Conservation (phyloP, 1,139 yeast genomes). For the Yueomyces sp. region DNA sequence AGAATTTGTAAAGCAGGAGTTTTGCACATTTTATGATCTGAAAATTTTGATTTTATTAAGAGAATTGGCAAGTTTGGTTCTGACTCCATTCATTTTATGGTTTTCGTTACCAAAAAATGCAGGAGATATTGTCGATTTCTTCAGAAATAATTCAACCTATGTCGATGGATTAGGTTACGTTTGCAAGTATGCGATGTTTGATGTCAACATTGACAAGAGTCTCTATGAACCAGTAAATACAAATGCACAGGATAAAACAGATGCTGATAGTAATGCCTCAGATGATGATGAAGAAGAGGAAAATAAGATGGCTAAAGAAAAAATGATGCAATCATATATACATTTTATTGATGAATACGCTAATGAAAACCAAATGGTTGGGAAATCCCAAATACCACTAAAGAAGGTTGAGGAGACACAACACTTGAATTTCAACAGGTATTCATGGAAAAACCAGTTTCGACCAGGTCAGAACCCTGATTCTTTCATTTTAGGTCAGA, state of each 20-base stretch:
- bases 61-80: slow-evolving; percentile 67
- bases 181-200: slow-evolving; percentile 88
- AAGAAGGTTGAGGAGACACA: slow-evolving; percentile 3
- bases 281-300: slow-evolving; percentile 16
- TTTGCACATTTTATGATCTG: slow-evolving; percentile 64
- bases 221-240: slow-evolving; percentile 29
- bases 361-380: slow-evolving; percentile 26
- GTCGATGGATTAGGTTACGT: slow-evolving; percentile 93
- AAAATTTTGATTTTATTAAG: slow-evolving; percentile 59
- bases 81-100: slow-evolving; percentile 85
- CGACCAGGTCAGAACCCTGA: slow-evolving; percentile 21
- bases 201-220: slow-evolving; percentile 40
- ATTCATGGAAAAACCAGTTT: slow-evolving; percentile 25
- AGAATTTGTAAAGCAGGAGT: slow-evolving; percentile 69
- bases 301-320: slow-evolving; percentile 55
- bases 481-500: slow-evolving; percentile 10
- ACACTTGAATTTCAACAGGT: slow-evolving; percentile 4
- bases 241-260: slow-evolving; percentile 1
- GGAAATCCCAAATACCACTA: slow-evolving; percentile 23
- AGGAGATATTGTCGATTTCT: slow-evolving; percentile 74
- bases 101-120: slow-evolving; percentile 61
- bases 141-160: slow-evolving; percentile 77
- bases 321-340: slow-evolving; percentile 84
- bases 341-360: slow-evolving; percentile 80
- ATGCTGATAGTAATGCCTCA: slow-evolving; percentile 2